Evolutionary conservation across 108 stramenopile genomes (phyloP).

Genomic region (Skeletonema costatum): DNA sequence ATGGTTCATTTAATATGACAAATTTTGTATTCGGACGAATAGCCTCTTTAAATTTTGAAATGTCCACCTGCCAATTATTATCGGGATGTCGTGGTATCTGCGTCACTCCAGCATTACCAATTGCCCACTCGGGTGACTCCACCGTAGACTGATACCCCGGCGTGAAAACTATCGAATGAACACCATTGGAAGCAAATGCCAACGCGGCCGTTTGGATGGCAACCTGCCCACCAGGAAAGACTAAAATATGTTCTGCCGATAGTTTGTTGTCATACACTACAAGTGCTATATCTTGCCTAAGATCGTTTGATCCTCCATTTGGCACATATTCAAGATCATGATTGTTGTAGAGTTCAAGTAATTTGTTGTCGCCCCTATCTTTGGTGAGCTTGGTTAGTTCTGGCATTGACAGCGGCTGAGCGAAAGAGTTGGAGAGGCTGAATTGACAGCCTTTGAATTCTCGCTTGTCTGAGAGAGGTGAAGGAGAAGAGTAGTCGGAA

Average conservation of each 20-base stretch:
- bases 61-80: slow-evolving; percentile 71
- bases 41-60: slow-evolving; percentile 46
- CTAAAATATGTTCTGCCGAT: slow-evolving; percentile 58
- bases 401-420: slow-evolving; percentile 58
- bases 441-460: slow-evolving; percentile 56
- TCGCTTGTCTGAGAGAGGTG: slow-evolving; percentile 49
- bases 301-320: slow-evolving; percentile 75
- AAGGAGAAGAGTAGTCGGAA: background rate
- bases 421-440: slow-evolving; percentile 82
- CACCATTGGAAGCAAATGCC: slow-evolving; percentile 51
- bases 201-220: slow-evolving; percentile 76
- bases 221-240: slow-evolving; percentile 81
- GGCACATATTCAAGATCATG: slow-evolving; percentile 71
- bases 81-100: slow-evolving; percentile 46
- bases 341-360: slow-evolving; percentile 55
- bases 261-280: slow-evolving; percentile 51
- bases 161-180: slow-evolving; percentile 77
- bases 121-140: slow-evolving; percentile 59
- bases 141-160: slow-evolving; percentile 81
- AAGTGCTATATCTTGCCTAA: slow-evolving; percentile 64
- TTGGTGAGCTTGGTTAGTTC: slow-evolving; percentile 56
- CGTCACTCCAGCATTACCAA: slow-evolving; percentile 49
- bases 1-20: slow-evolving; percentile 75
- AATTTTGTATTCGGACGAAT: slow-evolving; percentile 62
- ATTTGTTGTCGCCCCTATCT: slow-evolving; percentile 33